Base-by-base conservation (phyloP, 495 filamentous ascomycete genomes). In the Usnea hakonensis region DNA sequence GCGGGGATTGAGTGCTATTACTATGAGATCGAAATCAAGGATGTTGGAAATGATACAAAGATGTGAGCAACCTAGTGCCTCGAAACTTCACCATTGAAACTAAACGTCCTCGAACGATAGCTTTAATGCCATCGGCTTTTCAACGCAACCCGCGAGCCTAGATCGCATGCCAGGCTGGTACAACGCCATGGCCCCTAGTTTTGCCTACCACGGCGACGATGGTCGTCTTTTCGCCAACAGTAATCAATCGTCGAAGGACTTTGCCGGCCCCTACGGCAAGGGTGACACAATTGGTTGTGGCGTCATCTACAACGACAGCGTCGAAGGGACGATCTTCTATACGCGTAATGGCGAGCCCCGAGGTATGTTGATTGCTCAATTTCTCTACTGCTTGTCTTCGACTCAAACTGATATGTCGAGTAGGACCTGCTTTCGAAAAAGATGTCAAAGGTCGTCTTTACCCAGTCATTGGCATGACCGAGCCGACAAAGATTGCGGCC, bases 81-180 rank as follows among this genome's bases (percentile, higher is more conserved):
- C 16, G 10, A 32, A 32, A 5, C 14, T 3, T n/a, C 16, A 30
- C 32, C 14, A 9, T 9, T 28, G 32, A 32, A 17, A 30, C 28
- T 32, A 19, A 32, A 30, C 48, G n/a, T 32, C 26, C 2, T 13
- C 5, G 5, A 5, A 19, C 14, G 14, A 32, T 7, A 52, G 48
- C 28, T 52, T 52, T 16, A 52, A 52, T 32, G 48, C 48, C 48
- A 52, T 52, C 5, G 48, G 48, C 5, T 52, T 52, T 7, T 52
- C 48, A 52, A 52, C 48, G 48, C 48, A 52, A 32, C 28, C 28
- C 32, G 48, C 48, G 23, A 26, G 48, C 48, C 48, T 52, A 19
- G 48, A 52, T 32, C 48, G 48, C 32, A 52, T 52, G 48, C 48
- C 48, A 28, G 48, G 48, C 48, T 52, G 48, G 48, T 32, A 52